phyloP scores from a whole-genome alignment of 2,329 filamentous ascomycete species.

The Cercospora sesami region DNA sequence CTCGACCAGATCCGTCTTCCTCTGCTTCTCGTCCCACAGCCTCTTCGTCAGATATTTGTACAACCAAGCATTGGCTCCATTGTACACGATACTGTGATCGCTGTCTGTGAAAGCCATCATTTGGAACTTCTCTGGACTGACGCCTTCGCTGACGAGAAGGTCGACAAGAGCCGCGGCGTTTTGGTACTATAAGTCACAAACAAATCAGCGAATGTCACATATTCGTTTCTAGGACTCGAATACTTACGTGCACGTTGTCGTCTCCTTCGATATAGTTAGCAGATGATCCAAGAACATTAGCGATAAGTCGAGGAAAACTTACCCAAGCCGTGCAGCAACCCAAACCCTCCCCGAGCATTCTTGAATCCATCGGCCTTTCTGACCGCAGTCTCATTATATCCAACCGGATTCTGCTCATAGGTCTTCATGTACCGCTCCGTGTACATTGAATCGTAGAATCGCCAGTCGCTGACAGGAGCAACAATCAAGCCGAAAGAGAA shows the following conservation, averaged over 20 bases:
- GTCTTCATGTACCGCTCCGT: conserved; percentile 73
- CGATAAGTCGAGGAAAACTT: no score
- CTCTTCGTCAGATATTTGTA: conserved; percentile 64
- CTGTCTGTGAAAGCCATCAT: conserved; percentile 66
- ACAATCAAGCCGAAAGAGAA: conserved; percentile 65
- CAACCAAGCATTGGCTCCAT: conserved; percentile 57
- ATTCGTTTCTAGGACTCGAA: no score
- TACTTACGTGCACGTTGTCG: conserved; percentile 64
- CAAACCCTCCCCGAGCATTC: conserved; percentile 60
- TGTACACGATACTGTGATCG: conserved; percentile 62
- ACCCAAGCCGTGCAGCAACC: conserved; percentile 64
- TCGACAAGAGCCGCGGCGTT: conserved; percentile 64
- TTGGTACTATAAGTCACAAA: conserved; percentile 51
- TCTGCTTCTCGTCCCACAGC: conserved; percentile 62
- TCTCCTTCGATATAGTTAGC: conserved; percentile 46
- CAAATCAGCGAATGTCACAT: neutral
- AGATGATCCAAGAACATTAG: no score
- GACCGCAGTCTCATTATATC: conserved; percentile 64
- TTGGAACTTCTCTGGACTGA: conserved; percentile 62
- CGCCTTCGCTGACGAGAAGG: conserved; percentile 58
- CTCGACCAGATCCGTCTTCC: conserved; percentile 39
- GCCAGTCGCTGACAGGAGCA: conserved; percentile 67
- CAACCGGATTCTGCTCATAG: conserved; percentile 55
- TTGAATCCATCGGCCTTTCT: conserved; percentile 61
- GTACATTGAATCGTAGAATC: conserved; percentile 71